A percentile compares a stretch with the other conserved stretches of the same genome.
Evolutionary conservation across 495 filamentous ascomycete species (phyloP).

Genomic region (Tuber brumale): DNA sequence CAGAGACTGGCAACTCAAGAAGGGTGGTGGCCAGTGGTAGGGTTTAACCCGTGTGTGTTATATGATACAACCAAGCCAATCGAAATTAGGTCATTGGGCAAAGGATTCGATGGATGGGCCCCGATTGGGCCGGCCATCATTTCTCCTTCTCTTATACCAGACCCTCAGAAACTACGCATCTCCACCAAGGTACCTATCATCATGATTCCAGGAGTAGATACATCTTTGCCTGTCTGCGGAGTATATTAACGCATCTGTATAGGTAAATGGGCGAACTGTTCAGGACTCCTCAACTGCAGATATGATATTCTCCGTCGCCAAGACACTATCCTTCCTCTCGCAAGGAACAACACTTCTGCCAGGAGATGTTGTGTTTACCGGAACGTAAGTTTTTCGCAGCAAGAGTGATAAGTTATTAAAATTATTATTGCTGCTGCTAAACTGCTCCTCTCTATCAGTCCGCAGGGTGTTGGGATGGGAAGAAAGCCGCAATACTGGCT

Average conservation of each 20-base stretch:
- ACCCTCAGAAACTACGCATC: constrained; percentile 64
- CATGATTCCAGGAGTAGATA: not conserved
- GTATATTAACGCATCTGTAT: constrained; percentile 42
- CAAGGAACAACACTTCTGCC: constrained; percentile 70
- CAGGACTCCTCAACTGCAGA: constrained; percentile 71
- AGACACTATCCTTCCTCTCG: constrained; percentile 68
- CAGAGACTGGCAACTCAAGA: constrained; percentile 74
- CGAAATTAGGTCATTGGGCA: constrained; percentile 52
- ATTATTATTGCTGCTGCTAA: constrained; percentile 6
- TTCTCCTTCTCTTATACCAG: constrained; percentile 55
- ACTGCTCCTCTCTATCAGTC: constrained; percentile 44
- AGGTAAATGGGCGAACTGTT: constrained; percentile 61
- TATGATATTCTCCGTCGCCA: constrained; percentile 72
- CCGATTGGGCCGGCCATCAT: constrained; percentile 79
- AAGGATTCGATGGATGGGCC: constrained; percentile 87
- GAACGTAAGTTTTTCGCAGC: constrained; percentile 58
- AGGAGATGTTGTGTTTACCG: constrained; percentile 79
- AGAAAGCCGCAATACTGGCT: constrained; percentile 67
- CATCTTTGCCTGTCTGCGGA: too few relatives aligned
- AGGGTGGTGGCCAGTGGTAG: constrained; percentile 71
- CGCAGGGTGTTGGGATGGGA: constrained; percentile 73
- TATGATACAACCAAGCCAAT: not conserved
- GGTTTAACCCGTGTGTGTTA: not conserved
- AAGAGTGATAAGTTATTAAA: not conserved
- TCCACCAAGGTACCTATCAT: constrained; percentile 49